Evolutionary conservation across 2,329 filamentous ascomycete genomes (phyloP).

Genomic region (Nannizziopsis barbatae): DNA sequence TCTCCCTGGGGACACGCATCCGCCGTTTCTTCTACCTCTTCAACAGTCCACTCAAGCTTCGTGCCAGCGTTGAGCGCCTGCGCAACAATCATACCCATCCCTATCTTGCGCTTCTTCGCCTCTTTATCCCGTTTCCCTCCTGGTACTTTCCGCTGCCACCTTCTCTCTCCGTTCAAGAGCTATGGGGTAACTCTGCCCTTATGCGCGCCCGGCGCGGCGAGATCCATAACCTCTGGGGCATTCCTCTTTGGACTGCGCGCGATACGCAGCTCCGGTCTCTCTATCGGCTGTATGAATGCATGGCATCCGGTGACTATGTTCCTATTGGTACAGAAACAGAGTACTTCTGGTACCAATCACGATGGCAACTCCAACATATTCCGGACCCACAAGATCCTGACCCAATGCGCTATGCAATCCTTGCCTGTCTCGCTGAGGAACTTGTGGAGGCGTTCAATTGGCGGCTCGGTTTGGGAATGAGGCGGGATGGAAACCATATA

Average conservation of each 20-base stretch:
- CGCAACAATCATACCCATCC: slow-evolving; percentile 15
- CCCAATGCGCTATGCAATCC: slow-evolving; percentile 23
- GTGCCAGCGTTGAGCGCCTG: slow-evolving; percentile 14
- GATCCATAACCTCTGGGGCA: slow-evolving; percentile 10
- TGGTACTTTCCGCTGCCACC: slow-evolving; percentile 20
- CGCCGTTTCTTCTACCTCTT: slow-evolving; percentile 9
- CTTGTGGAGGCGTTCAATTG: slow-evolving; percentile 22
- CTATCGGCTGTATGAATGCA: slow-evolving; percentile 22
- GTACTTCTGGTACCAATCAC: slow-evolving; percentile 22
- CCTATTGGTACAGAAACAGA: slow-evolving; percentile 18
- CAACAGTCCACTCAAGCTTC: slow-evolving; percentile 14
- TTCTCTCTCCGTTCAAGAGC: slow-evolving; percentile 10
- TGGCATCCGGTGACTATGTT: slow-evolving; percentile 17
- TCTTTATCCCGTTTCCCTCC: slow-evolving; percentile 17
- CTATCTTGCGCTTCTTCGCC: slow-evolving; percentile 16
- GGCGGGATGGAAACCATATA: slow-evolving; percentile 16
- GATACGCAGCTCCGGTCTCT: slow-evolving; percentile 21
- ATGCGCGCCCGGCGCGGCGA: slow-evolving; percentile 9
- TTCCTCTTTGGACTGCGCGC: slow-evolving; percentile 19
- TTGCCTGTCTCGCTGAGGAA: slow-evolving; percentile 21
- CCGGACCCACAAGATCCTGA: slow-evolving; percentile 21
- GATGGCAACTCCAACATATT: slow-evolving; percentile 19
- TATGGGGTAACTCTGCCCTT: slow-evolving; percentile 12
- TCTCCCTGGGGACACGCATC: slow-evolving; percentile 9
- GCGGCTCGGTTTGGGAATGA: slow-evolving; percentile 19